These are phyloP conservation scores for Cryphonectria carpinicola DNA, from an alignment of 2,329 filamentous ascomycete genomes.

Conservation along the genomic window DNA sequence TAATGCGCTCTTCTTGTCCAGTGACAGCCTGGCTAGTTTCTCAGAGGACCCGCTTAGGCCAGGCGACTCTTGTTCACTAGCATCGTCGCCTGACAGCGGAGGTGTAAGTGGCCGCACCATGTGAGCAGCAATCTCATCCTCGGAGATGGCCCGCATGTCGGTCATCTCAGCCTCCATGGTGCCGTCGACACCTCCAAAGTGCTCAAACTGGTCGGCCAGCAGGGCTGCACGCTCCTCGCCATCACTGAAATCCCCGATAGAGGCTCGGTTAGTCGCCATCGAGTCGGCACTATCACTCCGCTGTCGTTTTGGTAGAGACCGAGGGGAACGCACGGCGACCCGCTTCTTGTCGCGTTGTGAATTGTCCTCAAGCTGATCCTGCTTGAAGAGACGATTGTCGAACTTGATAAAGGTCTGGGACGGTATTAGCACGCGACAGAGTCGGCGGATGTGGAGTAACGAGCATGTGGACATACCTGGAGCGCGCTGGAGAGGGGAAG, in stretches of 20 bases:
- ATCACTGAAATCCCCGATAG: slow-evolving; percentile 27
- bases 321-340: slow-evolving; percentile 22
- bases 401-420: slow-evolving; percentile 39
- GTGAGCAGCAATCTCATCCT: slow-evolving; percentile 22
- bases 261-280: slow-evolving; percentile 27
- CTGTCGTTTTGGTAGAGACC: slow-evolving; percentile 24
- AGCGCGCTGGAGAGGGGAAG: slow-evolving; percentile 36
- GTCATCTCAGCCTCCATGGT: slow-evolving; percentile 20
- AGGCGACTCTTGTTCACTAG: slow-evolving; percentile 18
- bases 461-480: slow-evolving; percentile 15
- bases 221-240: slow-evolving; percentile 22
- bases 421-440: background rate
- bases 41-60: slow-evolving; percentile 23
- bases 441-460: background rate
- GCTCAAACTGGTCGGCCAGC: slow-evolving; percentile 20
- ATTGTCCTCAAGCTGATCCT: slow-evolving; percentile 37
- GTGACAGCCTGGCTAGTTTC: slow-evolving; percentile 24
- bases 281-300: slow-evolving; percentile 26
- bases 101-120: slow-evolving; percentile 23
- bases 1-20: slow-evolving; percentile 9
- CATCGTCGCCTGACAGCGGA: slow-evolving; percentile 21
- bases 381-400: slow-evolving; percentile 42
- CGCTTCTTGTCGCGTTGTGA: slow-evolving; percentile 35
- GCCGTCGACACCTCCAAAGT: slow-evolving; percentile 21
- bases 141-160: slow-evolving; percentile 17